Conservation (phyloP, 2,329 filamentous ascomycete species). For the Fusarium sp. region DNA sequence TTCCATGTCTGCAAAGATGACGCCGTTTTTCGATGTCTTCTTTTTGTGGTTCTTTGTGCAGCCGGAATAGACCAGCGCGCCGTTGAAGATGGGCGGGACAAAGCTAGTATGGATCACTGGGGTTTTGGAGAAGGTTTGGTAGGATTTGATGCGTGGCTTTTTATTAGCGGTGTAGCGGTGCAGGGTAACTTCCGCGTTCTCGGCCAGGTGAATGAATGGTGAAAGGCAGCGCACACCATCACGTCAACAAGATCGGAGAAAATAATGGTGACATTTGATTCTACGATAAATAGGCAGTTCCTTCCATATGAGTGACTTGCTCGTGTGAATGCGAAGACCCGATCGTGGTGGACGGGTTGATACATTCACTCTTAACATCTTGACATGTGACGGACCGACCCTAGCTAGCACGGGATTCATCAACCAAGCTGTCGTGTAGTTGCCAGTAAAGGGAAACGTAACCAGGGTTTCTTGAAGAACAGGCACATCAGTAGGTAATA, state of each 20-base stretch:
- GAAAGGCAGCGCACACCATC: background rate
- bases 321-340: background rate
- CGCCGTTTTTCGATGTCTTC: background rate
- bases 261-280: background rate
- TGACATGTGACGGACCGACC: background rate
- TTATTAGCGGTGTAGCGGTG: constrained; percentile 1
- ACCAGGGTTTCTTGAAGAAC: background rate
- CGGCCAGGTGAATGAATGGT: background rate
- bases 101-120: background rate
- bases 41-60: background rate
- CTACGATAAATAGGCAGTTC: background rate
- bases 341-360: background rate
- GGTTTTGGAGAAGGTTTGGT: background rate
- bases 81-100: background rate
- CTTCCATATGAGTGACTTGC: background rate
- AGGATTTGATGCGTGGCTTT: constrained; percentile 1
- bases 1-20: constrained; percentile 42
- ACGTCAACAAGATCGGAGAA: background rate
- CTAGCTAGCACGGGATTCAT: background rate
- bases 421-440: background rate
- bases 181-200: background rate
- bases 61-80: background rate
- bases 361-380: background rate
- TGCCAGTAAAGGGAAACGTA: background rate
- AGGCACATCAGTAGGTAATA: background rate